phyloP scores from a whole-genome alignment of 106 monocot species.

The Apostasia shenzhenica region DNA sequence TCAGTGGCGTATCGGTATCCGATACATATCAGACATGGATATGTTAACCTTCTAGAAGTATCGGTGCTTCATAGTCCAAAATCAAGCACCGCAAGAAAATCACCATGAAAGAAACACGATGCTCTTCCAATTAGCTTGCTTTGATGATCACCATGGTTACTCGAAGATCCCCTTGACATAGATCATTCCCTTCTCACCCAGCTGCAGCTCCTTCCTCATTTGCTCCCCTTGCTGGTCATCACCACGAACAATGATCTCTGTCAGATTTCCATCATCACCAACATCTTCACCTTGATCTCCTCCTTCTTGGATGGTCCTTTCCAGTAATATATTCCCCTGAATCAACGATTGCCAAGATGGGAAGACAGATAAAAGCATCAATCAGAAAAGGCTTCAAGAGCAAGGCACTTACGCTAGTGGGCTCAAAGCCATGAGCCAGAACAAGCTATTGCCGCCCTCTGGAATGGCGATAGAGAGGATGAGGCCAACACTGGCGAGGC shows the following conservation, averaged over 20 bases:
- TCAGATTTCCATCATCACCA: conserved; percentile 54
- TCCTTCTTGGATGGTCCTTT: conserved; percentile 71
- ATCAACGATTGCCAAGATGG: too few relatives aligned
- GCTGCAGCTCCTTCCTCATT: conserved; percentile 81
- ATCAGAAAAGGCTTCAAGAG: background rate
- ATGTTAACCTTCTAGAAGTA: too few relatives aligned
- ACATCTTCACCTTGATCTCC: conserved; percentile 94
- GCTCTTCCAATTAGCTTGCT: too few relatives aligned
- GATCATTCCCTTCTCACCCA: conserved; percentile 86
- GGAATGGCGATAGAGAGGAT: conserved; percentile 89
- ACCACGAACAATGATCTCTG: conserved; percentile 77
- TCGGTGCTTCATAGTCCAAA: too few relatives aligned
- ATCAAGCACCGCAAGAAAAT: too few relatives aligned
- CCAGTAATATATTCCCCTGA: conserved; percentile 89
- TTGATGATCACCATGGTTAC: background rate
- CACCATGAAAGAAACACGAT: too few relatives aligned
- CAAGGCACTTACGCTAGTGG: conserved; percentile 59
- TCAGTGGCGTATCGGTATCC: too few relatives aligned
- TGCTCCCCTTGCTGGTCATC: conserved; percentile 85
- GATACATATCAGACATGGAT: too few relatives aligned
- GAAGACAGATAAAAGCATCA: too few relatives aligned
- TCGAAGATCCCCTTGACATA: conserved; percentile 92
- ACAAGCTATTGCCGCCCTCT: conserved; percentile 94
- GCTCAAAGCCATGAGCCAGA: conserved; percentile 70
- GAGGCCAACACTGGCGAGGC: conserved; percentile 82